A percentile compares a stretch with the other conserved stretches of the same genome.
phyloP scores from a whole-genome alignment of 1,284 basidiomycete genomes.

The Ceratobasidium sp. region DNA sequence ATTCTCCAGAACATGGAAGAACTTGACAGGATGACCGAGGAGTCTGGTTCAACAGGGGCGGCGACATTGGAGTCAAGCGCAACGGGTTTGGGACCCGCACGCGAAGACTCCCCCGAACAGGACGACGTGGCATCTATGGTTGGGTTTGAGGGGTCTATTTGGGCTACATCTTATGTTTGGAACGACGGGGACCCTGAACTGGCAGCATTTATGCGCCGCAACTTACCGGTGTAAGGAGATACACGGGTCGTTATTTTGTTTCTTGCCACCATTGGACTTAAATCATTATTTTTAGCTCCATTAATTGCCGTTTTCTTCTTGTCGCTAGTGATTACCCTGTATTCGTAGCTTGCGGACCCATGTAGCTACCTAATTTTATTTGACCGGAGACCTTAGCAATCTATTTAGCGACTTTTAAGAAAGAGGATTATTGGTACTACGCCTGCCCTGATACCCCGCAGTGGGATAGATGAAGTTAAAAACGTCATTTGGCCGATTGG shows the following conservation, averaged over 20 bases:
- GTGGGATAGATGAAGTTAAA: no score
- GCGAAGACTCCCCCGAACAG: neutral
- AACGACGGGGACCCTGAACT: neutral
- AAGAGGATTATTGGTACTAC: no score
- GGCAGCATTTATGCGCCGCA: neutral
- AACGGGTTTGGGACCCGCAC: neutral
- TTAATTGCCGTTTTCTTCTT: no score
- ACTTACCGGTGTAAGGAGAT: neutral
- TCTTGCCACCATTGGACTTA: neutral
- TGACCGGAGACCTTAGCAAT: no score
- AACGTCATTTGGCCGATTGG: no score
- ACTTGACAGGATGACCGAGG: neutral
- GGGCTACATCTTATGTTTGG: no score
- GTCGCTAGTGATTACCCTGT: no score
- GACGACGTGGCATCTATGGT: neutral
- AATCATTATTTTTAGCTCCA: no score
- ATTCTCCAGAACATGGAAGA: neutral
- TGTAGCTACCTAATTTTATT: no score
- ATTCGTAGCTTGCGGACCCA: no score
- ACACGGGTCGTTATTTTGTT: neutral
- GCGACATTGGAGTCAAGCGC: neutral
- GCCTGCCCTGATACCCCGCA: no score
- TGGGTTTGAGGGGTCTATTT: neutral
- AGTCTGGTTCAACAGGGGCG: neutral
- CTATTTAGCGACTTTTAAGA: no score